These are phyloP conservation scores for Diospyros lotus DNA, from an alignment of 148 eudicot genomes.

Conservation along the genomic window DNA sequence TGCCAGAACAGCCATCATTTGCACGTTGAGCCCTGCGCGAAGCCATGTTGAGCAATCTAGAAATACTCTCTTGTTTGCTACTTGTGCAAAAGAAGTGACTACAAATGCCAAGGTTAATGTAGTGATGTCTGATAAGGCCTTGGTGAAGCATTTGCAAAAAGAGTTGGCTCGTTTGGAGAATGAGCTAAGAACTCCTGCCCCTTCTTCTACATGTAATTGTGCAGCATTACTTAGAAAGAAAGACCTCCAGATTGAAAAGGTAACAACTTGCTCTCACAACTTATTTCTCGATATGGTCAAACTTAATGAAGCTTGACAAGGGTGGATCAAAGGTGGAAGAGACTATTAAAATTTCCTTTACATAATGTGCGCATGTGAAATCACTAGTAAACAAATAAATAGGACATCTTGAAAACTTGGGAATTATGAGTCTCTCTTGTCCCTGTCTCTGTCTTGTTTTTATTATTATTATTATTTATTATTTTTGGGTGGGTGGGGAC, in stretches of 20 bases:
- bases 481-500: neutral
- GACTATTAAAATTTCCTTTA: neutral
- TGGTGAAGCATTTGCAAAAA: constrained; percentile 90
- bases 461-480: neutral
- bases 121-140: constrained; percentile 95
- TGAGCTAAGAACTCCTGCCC: constrained; percentile 73
- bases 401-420: neutral
- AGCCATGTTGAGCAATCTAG: constrained; percentile 97
- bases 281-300: neutral
- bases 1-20: constrained; percentile 93
- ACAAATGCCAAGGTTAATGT: constrained; percentile 97
- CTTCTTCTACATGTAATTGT: constrained; percentile 61
- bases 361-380: neutral
- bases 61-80: constrained; percentile 87
- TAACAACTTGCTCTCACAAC: constrained; percentile 13
- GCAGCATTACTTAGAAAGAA: constrained; percentile 65
- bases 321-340: neutral
- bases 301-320: neutral
- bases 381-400: neutral
- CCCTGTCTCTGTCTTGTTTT: too few relatives aligned
- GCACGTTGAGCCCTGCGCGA: constrained; percentile 92
- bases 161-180: constrained; percentile 87
- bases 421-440: too few relatives aligned
- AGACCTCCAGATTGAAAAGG: constrained; percentile 88
- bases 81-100: constrained; percentile 89